Base-by-base conservation (phyloP, 441 rosid genomes). In the Eugenia klotzschiana region DNA sequence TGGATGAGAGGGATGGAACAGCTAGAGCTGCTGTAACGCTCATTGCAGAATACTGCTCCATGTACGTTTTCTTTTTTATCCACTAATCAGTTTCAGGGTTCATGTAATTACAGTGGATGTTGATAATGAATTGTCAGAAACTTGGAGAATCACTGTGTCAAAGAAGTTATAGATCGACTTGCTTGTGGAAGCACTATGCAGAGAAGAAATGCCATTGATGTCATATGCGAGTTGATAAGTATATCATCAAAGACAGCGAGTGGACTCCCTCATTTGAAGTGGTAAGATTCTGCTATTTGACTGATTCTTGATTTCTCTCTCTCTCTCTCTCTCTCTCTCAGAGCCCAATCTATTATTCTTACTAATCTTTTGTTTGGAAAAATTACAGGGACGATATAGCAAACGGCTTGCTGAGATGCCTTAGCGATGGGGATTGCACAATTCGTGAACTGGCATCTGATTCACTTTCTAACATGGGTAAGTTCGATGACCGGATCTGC, bases 1-100 rank as follows among this genome's bases (percentile, higher is more conserved):
- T 96, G 80, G 98, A 96, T 83, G 96, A 95, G 92, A 87, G 91
- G 90, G 98, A 96, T 89, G 92, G 93, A 56, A 89, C 95, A 23
- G 94, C 97, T 87, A 93, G 92, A 92, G 95, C 98, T 84, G 91
- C 88, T 88, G 91, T 87, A 85, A 84, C 87, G 83, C 97, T 95
- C 52, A 85, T 96, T 58, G 98, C 96, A 85, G 99, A 95, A 84
- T 95, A 90, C 85, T 93, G 93, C 83, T 90, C 86, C 87, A 92
- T 90, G 98, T 96, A 93, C 79, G 33, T 41, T 77, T 77, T 90
- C 81, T 82, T 52, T 81, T 86, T 60, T 82, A 40, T 82, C 37
- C 58, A 43, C 16, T 26, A 11, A 52, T 85, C 53, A 25, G 50
- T 83, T 83, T 81, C 40, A 11, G 18, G 57, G 83, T 86, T 85